A percentile compares a stretch with the other conserved stretches of the same genome.
phyloP scores from a whole-genome alignment of 2,329 filamentous ascomycete genomes.

The Periglandula ipomoeae region DNA sequence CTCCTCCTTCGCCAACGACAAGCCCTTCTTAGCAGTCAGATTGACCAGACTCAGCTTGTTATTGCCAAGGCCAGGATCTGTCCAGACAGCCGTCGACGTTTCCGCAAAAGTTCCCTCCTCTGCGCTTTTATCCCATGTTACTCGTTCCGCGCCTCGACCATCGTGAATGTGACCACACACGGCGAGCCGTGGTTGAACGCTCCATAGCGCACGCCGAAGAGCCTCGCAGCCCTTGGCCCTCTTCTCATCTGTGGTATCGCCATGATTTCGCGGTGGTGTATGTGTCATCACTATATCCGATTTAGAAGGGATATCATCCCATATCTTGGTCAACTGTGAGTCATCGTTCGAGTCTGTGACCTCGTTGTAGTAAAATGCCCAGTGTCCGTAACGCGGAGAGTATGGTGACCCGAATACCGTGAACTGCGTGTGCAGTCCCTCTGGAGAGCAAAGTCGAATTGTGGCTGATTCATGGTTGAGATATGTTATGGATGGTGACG shows the following conservation, averaged over 20 bases:
- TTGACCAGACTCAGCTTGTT: slow-evolving; percentile 56
- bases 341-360: slow-evolving; percentile 12
- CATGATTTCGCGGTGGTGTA: slow-evolving; percentile 52
- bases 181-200: slow-evolving; percentile 52
- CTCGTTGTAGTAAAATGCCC: slow-evolving; percentile 58
- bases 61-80: slow-evolving; percentile 44
- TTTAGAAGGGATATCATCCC: slow-evolving; percentile 51
- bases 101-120: slow-evolving; percentile 35
- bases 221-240: slow-evolving; percentile 48
- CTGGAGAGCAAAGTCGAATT: slow-evolving; percentile 43
- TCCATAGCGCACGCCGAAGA: slow-evolving; percentile 47
- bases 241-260: slow-evolving; percentile 38
- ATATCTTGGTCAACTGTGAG: slow-evolving; percentile 33
- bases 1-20: slow-evolving; percentile 30
- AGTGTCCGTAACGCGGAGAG: slow-evolving; percentile 45
- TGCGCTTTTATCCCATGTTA: slow-evolving; percentile 47
- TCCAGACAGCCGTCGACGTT: slow-evolving; percentile 38
- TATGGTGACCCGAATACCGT: slow-evolving; percentile 64
- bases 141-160: slow-evolving; percentile 52
- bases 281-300: slow-evolving; percentile 63
- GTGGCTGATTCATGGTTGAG: slow-evolving; percentile 48
- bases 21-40: slow-evolving; percentile 37
- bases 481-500: slow-evolving; percentile 51
- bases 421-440: slow-evolving; percentile 50
- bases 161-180: slow-evolving; percentile 68